Evolutionary conservation across 2,329 filamentous ascomycete genomes (phyloP), one percentile per base, ranked within the genome.

Genomic region (Ophidiomyces ophidiicola): DNA sequence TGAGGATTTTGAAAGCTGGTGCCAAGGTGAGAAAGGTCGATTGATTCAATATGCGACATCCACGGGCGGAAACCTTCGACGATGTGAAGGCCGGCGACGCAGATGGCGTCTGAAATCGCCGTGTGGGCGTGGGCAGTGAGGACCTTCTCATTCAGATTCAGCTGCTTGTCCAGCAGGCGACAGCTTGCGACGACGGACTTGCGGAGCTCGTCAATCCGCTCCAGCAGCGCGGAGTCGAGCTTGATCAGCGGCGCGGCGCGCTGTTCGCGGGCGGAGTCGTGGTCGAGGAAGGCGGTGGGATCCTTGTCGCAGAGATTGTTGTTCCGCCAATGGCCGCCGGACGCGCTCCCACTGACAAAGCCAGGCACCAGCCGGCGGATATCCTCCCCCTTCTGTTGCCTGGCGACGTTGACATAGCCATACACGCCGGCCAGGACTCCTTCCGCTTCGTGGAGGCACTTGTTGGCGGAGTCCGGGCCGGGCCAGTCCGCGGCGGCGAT

Each of bases 401-500:
- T 78, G 11, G 90, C 90, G 32, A 96, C 83, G 56, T 96, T 88
- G 24, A 96, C 88, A 58, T 94, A 98, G 55, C 85, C 90, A 59
- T 87, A 94, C 4, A 98, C 88, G 4, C 88, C 88, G 39, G 90
- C 74, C 41, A 96, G 71, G 15, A 98, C 87, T 33, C 90, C 90
- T 46, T 98, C 90, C n/a, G 90, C 90, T 64, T 98, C 90, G 57
- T 92, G 85, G 48, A 96, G 63, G 54, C 90, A 98, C 59, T 98
- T 98, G 39, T 90, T 80, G 45, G 88, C 82, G 0, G 88, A 92
- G 60, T 98, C 90, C 11, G 84, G 79, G 39, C 88, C 86, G 6
- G 88, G 87, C 76, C 86, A 96, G 63, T 98, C 90, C 23, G 88
- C 84, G 4, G 88, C 86, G 26, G 90, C 90, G 56, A 98, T 94